A percentile compares a stretch with the other conserved stretches of the same genome.
Evolutionary conservation across 2,329 filamentous ascomycete species (phyloP).

Genomic region (Aspergillus pseudotamarii): DNA sequence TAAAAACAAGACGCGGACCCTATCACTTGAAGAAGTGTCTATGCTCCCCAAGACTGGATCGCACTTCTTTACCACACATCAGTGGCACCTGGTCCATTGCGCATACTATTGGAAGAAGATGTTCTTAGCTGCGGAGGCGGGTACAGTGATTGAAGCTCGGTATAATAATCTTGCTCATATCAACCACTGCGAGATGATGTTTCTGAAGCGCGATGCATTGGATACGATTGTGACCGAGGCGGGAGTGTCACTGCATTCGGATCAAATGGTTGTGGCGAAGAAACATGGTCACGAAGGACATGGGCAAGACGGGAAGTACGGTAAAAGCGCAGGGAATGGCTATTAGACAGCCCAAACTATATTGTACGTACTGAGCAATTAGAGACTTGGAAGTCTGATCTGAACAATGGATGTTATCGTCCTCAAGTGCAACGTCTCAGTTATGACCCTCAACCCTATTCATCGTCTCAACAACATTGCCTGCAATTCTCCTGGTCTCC

Average conservation of each 20-base stretch:
- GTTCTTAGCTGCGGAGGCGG: constrained; percentile 15
- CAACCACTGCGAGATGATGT: constrained; percentile 21
- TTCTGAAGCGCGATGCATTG: constrained; percentile 12
- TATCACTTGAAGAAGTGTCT: constrained; percentile 21
- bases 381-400: background rate
- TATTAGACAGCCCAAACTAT: background rate
- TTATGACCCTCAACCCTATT: background rate
- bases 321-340: background rate
- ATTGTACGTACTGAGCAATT: background rate
- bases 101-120: constrained; percentile 39
- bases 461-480: background rate
- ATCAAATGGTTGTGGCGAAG: constrained; percentile 2
- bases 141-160: constrained; percentile 26
- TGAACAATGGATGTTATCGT: too few relatives aligned
- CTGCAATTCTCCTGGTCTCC: too few relatives aligned
- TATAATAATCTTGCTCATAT: constrained; percentile 21
- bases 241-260: constrained; percentile 10
- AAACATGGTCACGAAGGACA: background rate
- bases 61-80: constrained; percentile 22
- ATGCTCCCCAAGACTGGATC: constrained; percentile 22
- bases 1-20: constrained; percentile 21
- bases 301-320: background rate
- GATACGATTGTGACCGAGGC: constrained; percentile 12
- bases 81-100: constrained; percentile 39
- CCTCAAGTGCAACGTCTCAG: background rate